Percentiles rank a stretch among this genome's conserved stretches.
These are phyloP conservation scores for Hanseniaspora mollemarum DNA, from an alignment of 805 yeast species.

Conservation along the genomic window DNA sequence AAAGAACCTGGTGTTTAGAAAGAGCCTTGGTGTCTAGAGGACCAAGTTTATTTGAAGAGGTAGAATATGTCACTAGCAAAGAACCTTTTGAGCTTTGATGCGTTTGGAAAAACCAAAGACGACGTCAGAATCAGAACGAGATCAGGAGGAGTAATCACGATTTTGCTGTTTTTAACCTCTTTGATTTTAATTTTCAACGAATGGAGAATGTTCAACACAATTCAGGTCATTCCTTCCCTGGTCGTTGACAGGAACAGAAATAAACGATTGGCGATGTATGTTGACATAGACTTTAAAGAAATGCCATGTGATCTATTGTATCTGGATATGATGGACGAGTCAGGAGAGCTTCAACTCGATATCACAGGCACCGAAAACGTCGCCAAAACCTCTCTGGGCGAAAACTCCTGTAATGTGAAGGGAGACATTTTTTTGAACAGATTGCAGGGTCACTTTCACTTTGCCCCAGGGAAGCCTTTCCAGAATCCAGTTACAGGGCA, in stretches of 20 bases:
- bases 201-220: constrained; percentile 57
- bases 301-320: constrained; percentile 76
- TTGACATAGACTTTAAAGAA: constrained; percentile 74
- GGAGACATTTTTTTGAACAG: constrained; percentile 74
- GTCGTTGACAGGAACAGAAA: constrained; percentile 78
- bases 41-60: too few relatives aligned
- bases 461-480: constrained; percentile 85
- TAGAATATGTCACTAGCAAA: constrained; percentile 13
- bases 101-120: constrained; percentile 88
- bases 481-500: constrained; percentile 32
- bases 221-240: constrained; percentile 67
- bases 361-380: constrained; percentile 34
- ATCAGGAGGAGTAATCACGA: constrained; percentile 79
- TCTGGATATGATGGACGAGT: constrained; percentile 76
- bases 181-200: constrained; percentile 57
- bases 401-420: constrained; percentile 50
- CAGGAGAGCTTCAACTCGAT: constrained; percentile 75
- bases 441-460: constrained; percentile 82
- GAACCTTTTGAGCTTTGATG: constrained; percentile 43
- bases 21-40: too few relatives aligned
- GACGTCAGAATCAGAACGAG: constrained; percentile 83
- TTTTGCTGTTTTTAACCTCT: constrained; percentile 53
- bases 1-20: too few relatives aligned
- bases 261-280: constrained; percentile 59
- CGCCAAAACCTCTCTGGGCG: not conserved